phyloP scores from a whole-genome alignment of 805 yeast genomes.

The Tetrapisispora nanseiensis region DNA sequence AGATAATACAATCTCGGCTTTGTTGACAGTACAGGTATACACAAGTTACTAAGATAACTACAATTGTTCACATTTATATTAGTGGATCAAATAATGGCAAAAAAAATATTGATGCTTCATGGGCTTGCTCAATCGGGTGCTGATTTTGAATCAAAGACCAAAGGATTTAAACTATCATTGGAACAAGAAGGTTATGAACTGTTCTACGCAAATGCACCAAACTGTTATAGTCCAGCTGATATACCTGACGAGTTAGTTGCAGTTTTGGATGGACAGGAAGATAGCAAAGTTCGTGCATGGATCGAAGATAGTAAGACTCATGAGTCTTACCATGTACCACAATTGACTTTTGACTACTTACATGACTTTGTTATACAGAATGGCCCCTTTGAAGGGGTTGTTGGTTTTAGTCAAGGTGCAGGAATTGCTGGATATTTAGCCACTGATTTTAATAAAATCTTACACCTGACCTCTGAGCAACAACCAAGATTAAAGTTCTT shows the following conservation, averaged over 20 bases:
- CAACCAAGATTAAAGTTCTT: slow-evolving; percentile 55
- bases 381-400: slow-evolving; percentile 72
- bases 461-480: slow-evolving; percentile 23
- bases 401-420: slow-evolving; percentile 95
- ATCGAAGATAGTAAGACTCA: slow-evolving; percentile 40
- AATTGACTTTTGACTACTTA: slow-evolving; percentile 34
- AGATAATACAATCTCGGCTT: no score
- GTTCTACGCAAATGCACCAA: slow-evolving; percentile 69
- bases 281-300: slow-evolving; percentile 49
- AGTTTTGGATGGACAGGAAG: slow-evolving; percentile 20
- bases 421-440: slow-evolving; percentile 65
- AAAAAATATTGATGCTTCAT: slow-evolving; percentile 72
- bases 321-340: slow-evolving; percentile 24
- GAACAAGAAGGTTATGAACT: slow-evolving; percentile 51
- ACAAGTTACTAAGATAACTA: no score
- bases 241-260: slow-evolving; percentile 46
- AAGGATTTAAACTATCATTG: slow-evolving; percentile 70
- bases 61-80: no score
- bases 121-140: slow-evolving; percentile 83
- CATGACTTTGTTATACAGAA: slow-evolving; percentile 41
- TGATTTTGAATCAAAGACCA: slow-evolving; percentile 72
- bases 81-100: no score
- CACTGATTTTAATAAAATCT: slow-evolving; percentile 44
- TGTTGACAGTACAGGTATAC: no score
- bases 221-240: slow-evolving; percentile 47